Percentiles rank a stretch among this genome's conserved stretches.
These are phyloP conservation scores for Chlamydomonas schloesseri DNA, from an alignment of 139 green algal genomes.

Conservation along the genomic window DNA sequence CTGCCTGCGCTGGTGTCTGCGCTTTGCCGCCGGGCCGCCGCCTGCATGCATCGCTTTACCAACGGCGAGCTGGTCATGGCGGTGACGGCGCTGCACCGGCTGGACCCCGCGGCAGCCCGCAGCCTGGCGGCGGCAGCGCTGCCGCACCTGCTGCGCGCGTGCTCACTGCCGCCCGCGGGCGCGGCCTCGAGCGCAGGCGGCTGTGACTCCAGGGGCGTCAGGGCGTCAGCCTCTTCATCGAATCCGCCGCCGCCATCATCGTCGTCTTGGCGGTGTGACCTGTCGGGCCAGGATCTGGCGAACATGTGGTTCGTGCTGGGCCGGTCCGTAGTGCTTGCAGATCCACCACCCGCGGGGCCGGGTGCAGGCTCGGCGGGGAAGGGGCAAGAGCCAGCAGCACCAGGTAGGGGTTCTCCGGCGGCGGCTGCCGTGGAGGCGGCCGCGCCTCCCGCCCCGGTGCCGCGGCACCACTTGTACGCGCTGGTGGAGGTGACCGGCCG, in stretches of 20 bases:
- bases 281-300: slow-evolving; percentile 30
- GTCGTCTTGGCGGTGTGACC: background rate
- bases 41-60: background rate
- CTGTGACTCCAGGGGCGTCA: too few species aligned
- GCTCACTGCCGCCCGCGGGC: background rate
- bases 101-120: background rate
- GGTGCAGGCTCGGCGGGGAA: too few species aligned
- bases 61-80: slow-evolving; percentile 34
- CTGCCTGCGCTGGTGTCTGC: slow-evolving; percentile 5
- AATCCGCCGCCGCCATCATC: too few species aligned
- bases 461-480: slow-evolving; percentile 8
- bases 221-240: too few species aligned
- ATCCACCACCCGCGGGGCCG: too few species aligned
- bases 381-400: too few species aligned
- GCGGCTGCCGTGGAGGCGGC: too few species aligned
- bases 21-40: background rate
- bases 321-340: slow-evolving; percentile 5
- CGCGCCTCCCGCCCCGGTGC: background rate
- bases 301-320: slow-evolving; percentile 11
- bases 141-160: background rate
- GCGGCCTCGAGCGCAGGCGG: too few species aligned
- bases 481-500: background rate
- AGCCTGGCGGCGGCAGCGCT: background rate
- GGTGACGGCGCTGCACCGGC: background rate
- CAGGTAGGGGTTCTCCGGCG: too few species aligned